A percentile compares a stretch with the other conserved stretches of the same genome.
Evolutionary conservation across 805 yeast species (phyloP).

Genomic region (Kodamaea fukazawae): DNA sequence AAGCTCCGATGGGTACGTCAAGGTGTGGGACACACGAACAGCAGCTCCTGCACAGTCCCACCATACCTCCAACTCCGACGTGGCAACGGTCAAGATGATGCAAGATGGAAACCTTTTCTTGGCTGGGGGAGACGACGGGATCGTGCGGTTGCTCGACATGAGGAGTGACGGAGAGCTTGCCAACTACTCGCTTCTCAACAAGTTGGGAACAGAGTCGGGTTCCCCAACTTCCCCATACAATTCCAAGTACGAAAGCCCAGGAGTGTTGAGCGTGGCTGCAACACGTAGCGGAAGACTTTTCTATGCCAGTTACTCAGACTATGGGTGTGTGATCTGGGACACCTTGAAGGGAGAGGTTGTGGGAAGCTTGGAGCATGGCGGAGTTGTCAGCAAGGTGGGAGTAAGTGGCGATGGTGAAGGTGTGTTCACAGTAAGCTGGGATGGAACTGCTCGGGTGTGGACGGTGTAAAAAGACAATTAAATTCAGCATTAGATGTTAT

Average conservation of each 20-base stretch:
- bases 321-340: constrained; percentile 79
- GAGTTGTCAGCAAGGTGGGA: constrained; percentile 59
- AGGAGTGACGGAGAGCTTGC: constrained; percentile 72
- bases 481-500: no score
- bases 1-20: constrained; percentile 65
- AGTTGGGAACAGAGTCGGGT: constrained; percentile 2
- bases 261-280: constrained; percentile 69
- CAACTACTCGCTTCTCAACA: constrained; percentile 35
- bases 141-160: constrained; percentile 66
- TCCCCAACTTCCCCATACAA: constrained; percentile 5
- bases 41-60: constrained; percentile 48
- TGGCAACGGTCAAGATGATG: constrained; percentile 56
- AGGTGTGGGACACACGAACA: constrained; percentile 26
- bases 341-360: constrained; percentile 60
- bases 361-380: constrained; percentile 61
- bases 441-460: constrained; percentile 69
- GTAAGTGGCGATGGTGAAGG: constrained; percentile 75
- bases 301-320: constrained; percentile 73
- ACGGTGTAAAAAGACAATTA: not conserved
- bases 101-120: constrained; percentile 71
- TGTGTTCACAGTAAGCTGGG: constrained; percentile 80
- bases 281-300: constrained; percentile 72
- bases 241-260: constrained; percentile 54
- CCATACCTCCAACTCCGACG: constrained; percentile 60
- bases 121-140: constrained; percentile 79